Evolutionary conservation across 73 alveolate genomes (phyloP).

Genomic region (Stentor coeruleus): DNA sequence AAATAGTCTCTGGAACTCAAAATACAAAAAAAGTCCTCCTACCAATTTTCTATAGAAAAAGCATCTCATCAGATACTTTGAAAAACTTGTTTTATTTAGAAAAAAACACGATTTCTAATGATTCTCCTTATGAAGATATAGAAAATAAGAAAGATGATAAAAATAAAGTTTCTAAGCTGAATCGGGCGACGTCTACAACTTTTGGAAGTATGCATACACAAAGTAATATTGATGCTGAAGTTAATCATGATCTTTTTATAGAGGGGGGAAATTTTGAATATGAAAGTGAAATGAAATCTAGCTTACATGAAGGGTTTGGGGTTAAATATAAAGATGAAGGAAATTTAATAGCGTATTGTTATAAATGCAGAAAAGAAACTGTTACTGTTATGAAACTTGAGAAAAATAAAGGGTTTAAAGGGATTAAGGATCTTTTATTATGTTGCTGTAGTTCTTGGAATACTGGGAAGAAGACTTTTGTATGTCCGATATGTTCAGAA

Average conservation of each 20-base stretch:
- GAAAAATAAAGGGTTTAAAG: background rate
- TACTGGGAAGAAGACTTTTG: background rate
- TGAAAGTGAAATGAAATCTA: background rate
- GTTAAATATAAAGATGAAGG: too few relatives aligned
- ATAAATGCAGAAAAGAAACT: background rate
- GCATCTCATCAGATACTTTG: background rate
- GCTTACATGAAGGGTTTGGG: conserved; percentile 6
- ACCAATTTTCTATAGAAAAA: background rate
- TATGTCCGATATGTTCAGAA: background rate
- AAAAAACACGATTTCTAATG: too few relatives aligned
- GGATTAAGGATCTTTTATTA: background rate
- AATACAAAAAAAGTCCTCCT: too few relatives aligned
- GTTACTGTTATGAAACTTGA: background rate
- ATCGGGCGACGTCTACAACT: background rate
- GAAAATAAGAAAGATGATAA: too few relatives aligned
- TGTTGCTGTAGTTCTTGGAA: background rate
- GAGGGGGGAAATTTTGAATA: background rate
- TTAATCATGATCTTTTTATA: background rate
- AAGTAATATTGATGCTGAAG: background rate
- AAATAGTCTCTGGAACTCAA: background rate
- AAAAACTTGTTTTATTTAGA: too few relatives aligned
- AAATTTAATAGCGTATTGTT: background rate
- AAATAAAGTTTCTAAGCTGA: too few relatives aligned
- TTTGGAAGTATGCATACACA: background rate
- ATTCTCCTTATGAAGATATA: background rate